Percentiles rank a stretch among this genome's conserved stretches.
phyloP scores from a whole-genome alignment of 2,329 filamentous ascomycete genomes.

The Emmonsiellopsis sp. region DNA sequence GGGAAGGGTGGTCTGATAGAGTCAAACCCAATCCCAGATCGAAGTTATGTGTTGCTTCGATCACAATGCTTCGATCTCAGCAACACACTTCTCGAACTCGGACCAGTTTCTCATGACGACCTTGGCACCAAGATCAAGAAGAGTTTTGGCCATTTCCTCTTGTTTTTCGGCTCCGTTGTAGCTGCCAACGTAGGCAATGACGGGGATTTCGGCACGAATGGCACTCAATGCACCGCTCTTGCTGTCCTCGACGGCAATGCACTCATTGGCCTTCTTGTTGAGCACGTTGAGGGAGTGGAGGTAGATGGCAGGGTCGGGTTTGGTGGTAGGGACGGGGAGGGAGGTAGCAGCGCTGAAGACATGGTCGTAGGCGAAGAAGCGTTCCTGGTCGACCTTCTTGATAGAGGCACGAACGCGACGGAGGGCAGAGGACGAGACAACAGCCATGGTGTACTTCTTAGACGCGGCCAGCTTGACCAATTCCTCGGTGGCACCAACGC shows the following conservation, averaged over 20 bases:
- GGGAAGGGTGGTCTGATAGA: background rate
- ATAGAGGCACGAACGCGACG: constrained; percentile 69
- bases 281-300: constrained; percentile 65
- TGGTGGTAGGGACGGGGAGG: constrained; percentile 70
- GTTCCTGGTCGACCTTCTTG: constrained; percentile 67
- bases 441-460: constrained; percentile 62
- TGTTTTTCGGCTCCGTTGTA: constrained; percentile 54
- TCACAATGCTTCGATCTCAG: constrained; percentile 31
- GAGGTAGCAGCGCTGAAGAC: constrained; percentile 78
- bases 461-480: constrained; percentile 55
- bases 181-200: constrained; percentile 77
- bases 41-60: background rate
- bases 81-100: constrained; percentile 36
- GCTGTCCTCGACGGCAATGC: constrained; percentile 78
- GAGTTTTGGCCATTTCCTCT: constrained; percentile 54
- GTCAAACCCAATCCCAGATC: background rate
- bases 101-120: constrained; percentile 49
- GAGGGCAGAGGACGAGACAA: constrained; percentile 73
- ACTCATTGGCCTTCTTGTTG: constrained; percentile 61
- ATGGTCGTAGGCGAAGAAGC: constrained; percentile 66
- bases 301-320: constrained; percentile 88
- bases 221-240: constrained; percentile 74
- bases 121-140: constrained; percentile 54
- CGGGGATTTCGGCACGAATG: constrained; percentile 67
- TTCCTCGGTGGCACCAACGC: constrained; percentile 58